Evolutionary conservation across 352 stramenopile species (phyloP), one percentile per base, ranked within the genome.

Genomic region (Globisporangium recalcitrans): DNA sequence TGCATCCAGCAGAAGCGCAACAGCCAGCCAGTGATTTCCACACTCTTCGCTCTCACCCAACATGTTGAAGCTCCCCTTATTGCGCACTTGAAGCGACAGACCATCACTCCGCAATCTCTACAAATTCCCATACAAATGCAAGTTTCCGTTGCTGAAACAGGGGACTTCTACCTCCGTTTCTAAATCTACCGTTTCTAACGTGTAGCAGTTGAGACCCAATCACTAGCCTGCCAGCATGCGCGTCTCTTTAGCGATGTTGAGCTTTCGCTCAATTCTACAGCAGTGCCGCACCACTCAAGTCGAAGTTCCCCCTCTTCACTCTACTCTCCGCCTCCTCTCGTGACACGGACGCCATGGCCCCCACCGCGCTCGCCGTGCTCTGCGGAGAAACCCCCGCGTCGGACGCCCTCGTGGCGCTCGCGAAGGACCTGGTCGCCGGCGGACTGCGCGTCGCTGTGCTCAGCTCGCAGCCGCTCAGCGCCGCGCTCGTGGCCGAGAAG

Each of bases 361-460:
- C 69, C 46, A 70, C 76, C 62, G 74, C 78, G 56, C 73, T 92
- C 67, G 82, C 80, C 54, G 80, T 92, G 78, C 78, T 92, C 62
- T 87, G 78, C 62, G 76, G 80, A 44, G 75, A 80, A 64, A 65
- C 63, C 62, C 34, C 62, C 14, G 76, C 79, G 49, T 63, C 78
- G 4, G 63, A 70, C 3, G 58, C 60, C 52, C 77, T 92, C 42
- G 68, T 92, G 52, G 60, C 76, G 40, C 70, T 73, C 22, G 78
- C 78, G 31, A 67, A 74, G 60, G 63, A 75, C 54, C 66, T 94
- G 66, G 79, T 89, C 64, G 11, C 63, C 19, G 65, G 71, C 53
- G 81, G 83, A 5, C 66, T 90, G 57, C 80, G 82, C 52, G 68
- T 94, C 42, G 82, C 82, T 6, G 74, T 79, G 66, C 71, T 94